Conservation (phyloP, 78 protist genomes). For the Dictyostelium intermedium region DNA sequence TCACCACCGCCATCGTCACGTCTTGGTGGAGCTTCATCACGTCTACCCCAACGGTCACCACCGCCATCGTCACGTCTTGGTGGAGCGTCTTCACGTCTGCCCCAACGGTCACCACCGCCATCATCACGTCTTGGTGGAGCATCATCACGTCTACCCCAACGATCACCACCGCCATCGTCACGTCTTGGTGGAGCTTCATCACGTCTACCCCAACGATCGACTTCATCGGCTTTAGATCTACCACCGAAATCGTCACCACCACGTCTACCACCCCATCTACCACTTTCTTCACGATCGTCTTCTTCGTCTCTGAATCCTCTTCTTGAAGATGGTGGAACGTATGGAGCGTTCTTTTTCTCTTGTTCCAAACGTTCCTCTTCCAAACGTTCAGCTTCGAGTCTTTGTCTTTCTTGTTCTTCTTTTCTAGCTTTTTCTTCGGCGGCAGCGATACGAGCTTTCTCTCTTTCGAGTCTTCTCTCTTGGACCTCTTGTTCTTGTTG, state of each 20-base stretch:
- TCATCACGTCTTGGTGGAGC: background rate
- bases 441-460: constrained; percentile 20
- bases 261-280: background rate
- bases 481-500: constrained; percentile 10
- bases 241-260: background rate
- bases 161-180: background rate
- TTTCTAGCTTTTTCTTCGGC: constrained; percentile 17
- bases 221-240: background rate
- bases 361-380: background rate
- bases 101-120: background rate
- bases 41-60: background rate
- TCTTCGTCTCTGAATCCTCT: background rate
- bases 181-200: background rate
- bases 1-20: background rate
- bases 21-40: background rate
- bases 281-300: background rate
- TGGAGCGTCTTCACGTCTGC: background rate
- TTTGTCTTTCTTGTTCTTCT: constrained; percentile 31
- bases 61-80: background rate
- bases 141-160: background rate
- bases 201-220: background rate
- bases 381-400: background rate
- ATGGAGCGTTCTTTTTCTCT: constrained; percentile 37
- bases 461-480: constrained; percentile 1
- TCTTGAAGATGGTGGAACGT: constrained; percentile 13